A percentile compares a stretch with the other conserved stretches of the same genome.
phyloP scores from a whole-genome alignment of 345 rosid genomes.

The Balakata baccata region DNA sequence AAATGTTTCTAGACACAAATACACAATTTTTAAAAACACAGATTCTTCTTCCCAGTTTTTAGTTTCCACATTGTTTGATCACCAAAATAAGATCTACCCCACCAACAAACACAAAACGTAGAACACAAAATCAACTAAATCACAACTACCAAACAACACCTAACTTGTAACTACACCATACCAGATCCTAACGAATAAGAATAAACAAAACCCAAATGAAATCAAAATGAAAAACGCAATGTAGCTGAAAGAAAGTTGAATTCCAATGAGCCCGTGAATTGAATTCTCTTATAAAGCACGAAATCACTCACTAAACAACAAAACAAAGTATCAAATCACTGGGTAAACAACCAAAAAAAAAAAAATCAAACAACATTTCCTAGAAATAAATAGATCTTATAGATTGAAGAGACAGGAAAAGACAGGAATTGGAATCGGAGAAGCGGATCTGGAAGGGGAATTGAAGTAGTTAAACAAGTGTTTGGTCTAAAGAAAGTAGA shows the following conservation, averaged over 20 bases:
- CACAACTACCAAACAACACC: slow-evolving; percentile 14
- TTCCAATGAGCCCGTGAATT: too few species aligned
- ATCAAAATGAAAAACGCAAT: neutral
- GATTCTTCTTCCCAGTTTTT: neutral
- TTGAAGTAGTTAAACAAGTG: neutral
- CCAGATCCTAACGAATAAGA: neutral
- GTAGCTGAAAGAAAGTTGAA: neutral
- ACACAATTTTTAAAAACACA: neutral
- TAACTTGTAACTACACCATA: slow-evolving; percentile 5
- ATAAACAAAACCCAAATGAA: neutral
- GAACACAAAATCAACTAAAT: neutral
- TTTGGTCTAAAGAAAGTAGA: neutral
- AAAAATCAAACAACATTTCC: neutral
- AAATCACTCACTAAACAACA: neutral
- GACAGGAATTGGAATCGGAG: slow-evolving; percentile 5
- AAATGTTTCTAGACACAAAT: neutral
- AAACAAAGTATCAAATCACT: neutral
- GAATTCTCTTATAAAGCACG: neutral
- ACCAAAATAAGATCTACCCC: slow-evolving; percentile 12
- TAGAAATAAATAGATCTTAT: neutral
- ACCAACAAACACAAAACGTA: slow-evolving; percentile 1
- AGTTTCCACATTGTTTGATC: neutral
- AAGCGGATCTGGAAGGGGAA: slow-evolving; percentile 6
- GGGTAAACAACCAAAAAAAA: neutral
- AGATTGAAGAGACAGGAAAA: neutral